Conservation (phyloP, 331 rosid species). For the Malus hybrid region DNA sequence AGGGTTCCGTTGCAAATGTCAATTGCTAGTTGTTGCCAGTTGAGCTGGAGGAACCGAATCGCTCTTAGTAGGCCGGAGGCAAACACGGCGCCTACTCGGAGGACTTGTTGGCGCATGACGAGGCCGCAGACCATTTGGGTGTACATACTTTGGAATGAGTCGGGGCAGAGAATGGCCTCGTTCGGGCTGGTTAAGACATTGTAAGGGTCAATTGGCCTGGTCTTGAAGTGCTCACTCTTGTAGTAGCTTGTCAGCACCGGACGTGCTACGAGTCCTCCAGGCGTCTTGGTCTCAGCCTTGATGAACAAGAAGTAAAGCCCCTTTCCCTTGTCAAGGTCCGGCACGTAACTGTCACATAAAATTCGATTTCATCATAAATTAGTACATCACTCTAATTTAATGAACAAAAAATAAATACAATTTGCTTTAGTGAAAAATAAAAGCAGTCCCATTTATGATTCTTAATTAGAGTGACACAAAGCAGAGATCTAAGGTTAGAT, state of each 20-base stretch:
- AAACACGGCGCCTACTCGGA: conserved; percentile 78
- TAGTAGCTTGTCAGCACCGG: conserved; percentile 91
- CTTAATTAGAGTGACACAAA: neutral
- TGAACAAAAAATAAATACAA: neutral
- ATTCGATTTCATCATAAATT: neutral
- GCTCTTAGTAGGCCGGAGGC: conserved; percentile 95
- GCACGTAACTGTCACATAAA: conserved; percentile 40
- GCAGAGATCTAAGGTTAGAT: neutral
- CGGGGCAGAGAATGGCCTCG: conserved; percentile 64
- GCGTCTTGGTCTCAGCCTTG: conserved; percentile 71
- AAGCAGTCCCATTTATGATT: neutral
- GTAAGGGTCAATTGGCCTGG: conserved; percentile 73
- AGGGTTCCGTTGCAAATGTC: conserved; percentile 64
- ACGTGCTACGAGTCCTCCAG: conserved; percentile 74
- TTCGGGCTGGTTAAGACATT: conserved; percentile 76
- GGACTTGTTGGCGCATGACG: conserved; percentile 67
- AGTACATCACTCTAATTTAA: neutral
- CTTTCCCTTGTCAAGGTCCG: conserved; percentile 80
- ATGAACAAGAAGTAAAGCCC: conserved; percentile 74
- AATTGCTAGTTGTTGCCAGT: conserved; percentile 47
- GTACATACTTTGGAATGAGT: conserved; percentile 90
- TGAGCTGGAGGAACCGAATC: conserved; percentile 72
- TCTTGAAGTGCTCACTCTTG: conserved; percentile 81
- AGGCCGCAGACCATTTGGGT: conserved; percentile 92
- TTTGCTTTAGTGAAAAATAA: neutral